Conservation (phyloP, 768 basidiomycete species). For the Clavulina sp. region DNA sequence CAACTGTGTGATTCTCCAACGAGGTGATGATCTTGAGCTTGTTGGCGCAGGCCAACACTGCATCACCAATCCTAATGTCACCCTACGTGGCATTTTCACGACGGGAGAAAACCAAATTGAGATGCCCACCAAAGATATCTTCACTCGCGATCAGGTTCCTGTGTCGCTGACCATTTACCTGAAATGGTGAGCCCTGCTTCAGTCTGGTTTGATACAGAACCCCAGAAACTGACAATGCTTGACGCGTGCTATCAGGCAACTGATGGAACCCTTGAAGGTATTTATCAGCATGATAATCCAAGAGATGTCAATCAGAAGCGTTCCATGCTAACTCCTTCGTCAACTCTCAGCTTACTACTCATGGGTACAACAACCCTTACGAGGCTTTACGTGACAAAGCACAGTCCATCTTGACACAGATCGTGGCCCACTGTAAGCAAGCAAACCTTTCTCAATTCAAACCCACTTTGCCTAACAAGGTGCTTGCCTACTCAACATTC, state of each 20-base stretch:
- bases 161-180: conserved; percentile 70
- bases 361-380: conserved; percentile 73
- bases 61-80: conserved; percentile 70
- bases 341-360: conserved; percentile 41
- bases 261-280: conserved; percentile 34
- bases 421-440: conserved; percentile 46
- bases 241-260: conserved; percentile 28
- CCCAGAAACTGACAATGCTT: neutral
- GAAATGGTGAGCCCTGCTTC: conserved; percentile 37
- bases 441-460: neutral
- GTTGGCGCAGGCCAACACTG: conserved; percentile 70
- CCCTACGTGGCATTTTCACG: conserved; percentile 61
- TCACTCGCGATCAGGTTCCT: conserved; percentile 75
- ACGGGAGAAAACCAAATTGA: conserved; percentile 72
- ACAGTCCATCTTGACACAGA: conserved; percentile 73
- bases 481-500: neutral
- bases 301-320: conserved; percentile 2
- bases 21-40: conserved; percentile 61
- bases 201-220: neutral
- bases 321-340: neutral
- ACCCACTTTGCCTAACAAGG: neutral
- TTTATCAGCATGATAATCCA: too few species aligned
- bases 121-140: conserved; percentile 17
- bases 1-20: conserved; percentile 73
- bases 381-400: conserved; percentile 67